phyloP scores from a whole-genome alignment of 495 filamentous ascomycete species.

The Xylaria scruposa region DNA sequence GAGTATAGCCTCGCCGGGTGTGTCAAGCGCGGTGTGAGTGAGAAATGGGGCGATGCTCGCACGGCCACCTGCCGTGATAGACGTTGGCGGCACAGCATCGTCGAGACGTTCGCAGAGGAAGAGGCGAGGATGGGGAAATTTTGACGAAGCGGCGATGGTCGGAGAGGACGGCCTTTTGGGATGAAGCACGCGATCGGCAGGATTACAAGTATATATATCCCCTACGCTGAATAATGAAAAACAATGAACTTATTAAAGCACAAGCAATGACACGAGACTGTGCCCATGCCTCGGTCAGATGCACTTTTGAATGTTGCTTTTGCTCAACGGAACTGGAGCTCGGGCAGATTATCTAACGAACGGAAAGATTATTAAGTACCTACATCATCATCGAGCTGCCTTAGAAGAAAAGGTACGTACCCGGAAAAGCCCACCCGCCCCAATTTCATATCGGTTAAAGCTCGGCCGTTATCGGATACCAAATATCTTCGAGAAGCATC shows the following conservation, averaged over 20 bases:
- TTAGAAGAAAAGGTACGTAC: constrained; percentile 9
- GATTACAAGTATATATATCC: constrained; percentile 4
- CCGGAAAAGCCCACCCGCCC: neutral
- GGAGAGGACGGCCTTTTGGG: constrained; percentile 6
- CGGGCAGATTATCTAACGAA: constrained; percentile 11
- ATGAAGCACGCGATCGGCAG: constrained; percentile 4
- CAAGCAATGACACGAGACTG: constrained; percentile 22
- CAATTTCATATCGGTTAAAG: neutral
- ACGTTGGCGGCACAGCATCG: constrained; percentile 60
- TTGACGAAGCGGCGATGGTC: constrained; percentile 29
- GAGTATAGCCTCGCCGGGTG: constrained; percentile 31
- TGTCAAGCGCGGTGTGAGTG: constrained; percentile 28
- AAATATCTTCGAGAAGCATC: too few relatives aligned
- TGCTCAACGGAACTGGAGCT: constrained; percentile 6
- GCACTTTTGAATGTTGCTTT: constrained; percentile 5
- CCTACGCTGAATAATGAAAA: neutral
- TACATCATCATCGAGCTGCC: constrained; percentile 27
- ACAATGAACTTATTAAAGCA: neutral
- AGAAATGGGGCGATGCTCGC: constrained; percentile 37
- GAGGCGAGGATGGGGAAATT: constrained; percentile 23
- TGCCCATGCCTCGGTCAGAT: constrained; percentile 24
- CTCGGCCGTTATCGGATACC: constrained; percentile 1
- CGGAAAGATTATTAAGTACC: neutral
- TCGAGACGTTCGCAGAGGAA: constrained; percentile 24
- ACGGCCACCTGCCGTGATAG: constrained; percentile 57